Percentiles rank a stretch among this genome's conserved stretches.
Conservation (phyloP, 1,139 yeast genomes). For the Suhomyces terraborum region DNA sequence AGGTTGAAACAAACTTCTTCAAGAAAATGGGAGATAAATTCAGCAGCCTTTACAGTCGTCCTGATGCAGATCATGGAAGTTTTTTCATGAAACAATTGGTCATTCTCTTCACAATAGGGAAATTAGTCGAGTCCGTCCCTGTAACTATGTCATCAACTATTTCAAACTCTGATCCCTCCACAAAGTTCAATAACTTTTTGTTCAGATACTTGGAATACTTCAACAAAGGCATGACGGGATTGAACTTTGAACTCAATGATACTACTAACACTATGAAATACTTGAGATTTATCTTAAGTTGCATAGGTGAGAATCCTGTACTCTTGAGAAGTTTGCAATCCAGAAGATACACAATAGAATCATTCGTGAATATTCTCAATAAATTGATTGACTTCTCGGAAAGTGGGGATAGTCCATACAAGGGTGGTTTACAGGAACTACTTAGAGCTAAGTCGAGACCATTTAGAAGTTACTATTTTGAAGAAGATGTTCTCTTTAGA, state of each 20-base stretch:
- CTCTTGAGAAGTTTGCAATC: conserved; percentile 41
- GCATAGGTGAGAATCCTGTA: conserved; percentile 52
- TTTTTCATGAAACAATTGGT: conserved; percentile 30
- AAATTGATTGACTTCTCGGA: conserved; percentile 20
- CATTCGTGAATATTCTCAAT: conserved; percentile 37
- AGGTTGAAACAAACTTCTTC: conserved; percentile 32
- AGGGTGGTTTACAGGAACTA: conserved; percentile 12
- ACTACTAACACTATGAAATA: conserved; percentile 22
- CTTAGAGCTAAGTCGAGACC: conserved; percentile 27
- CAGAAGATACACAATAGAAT: conserved; percentile 29
- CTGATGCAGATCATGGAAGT: conserved; percentile 14
- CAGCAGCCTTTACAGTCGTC: conserved; percentile 10
- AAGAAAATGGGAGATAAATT: conserved; percentile 11
- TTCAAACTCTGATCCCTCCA: conserved; percentile 13
- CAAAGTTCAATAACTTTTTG: conserved; percentile 26
- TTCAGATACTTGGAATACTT: conserved; percentile 39
- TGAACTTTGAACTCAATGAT: conserved; percentile 25
- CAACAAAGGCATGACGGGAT: conserved; percentile 23
- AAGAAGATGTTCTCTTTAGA: conserved; percentile 63
- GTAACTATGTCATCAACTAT: conserved; percentile 9
- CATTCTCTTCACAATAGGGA: conserved; percentile 25
- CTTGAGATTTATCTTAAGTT: conserved; percentile 53
- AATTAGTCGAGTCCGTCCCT: conserved; percentile 14
- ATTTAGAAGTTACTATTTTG: conserved; percentile 54
- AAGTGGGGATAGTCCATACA: conserved; percentile 5